Conservation (phyloP, 768 basidiomycete species). For the Boletus sp. region DNA sequence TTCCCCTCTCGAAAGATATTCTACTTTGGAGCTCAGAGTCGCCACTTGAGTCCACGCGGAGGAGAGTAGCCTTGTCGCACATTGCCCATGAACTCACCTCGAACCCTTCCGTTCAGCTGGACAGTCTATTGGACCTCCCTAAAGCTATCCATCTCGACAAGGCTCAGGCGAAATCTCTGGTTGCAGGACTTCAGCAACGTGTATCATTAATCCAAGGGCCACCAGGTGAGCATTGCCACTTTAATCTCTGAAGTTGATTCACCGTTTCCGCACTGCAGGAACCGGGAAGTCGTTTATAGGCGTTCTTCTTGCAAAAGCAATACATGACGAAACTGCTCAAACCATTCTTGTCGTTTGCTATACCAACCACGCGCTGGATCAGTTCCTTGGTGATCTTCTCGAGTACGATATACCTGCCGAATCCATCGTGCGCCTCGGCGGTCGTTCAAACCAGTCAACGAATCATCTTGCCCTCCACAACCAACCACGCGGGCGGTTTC, state of each 20-base stretch:
- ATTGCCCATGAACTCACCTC: constrained; percentile 23
- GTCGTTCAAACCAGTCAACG: constrained; percentile 48
- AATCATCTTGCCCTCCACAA: constrained; percentile 42
- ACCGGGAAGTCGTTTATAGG: constrained; percentile 76
- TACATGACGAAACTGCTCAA: constrained; percentile 44
- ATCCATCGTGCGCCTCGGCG: constrained; percentile 54
- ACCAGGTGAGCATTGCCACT: constrained; percentile 44
- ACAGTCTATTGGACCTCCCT: constrained; percentile 31
- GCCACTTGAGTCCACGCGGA: neutral
- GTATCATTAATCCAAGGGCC: constrained; percentile 69
- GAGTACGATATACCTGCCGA: constrained; percentile 41
- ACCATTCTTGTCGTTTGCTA: constrained; percentile 66
- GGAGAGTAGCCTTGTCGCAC: constrained; percentile 3
- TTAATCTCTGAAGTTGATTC: neutral
- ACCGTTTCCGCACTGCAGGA: constrained; percentile 39
- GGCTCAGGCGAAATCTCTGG: constrained; percentile 44
- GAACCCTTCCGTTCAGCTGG: constrained; percentile 39
- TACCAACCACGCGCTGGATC: constrained; percentile 72
- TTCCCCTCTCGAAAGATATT: constrained; percentile 52
- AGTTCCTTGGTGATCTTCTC: constrained; percentile 51
- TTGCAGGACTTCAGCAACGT: constrained; percentile 49
- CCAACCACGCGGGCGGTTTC: neutral
- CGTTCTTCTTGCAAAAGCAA: constrained; percentile 54
- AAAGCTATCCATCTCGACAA: constrained; percentile 45
- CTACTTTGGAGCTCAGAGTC: constrained; percentile 45